A percentile compares a stretch with the other conserved stretches of the same genome.
phyloP scores from a whole-genome alignment of 164 flowering plant genomes.

The Malania oleifera region DNA sequence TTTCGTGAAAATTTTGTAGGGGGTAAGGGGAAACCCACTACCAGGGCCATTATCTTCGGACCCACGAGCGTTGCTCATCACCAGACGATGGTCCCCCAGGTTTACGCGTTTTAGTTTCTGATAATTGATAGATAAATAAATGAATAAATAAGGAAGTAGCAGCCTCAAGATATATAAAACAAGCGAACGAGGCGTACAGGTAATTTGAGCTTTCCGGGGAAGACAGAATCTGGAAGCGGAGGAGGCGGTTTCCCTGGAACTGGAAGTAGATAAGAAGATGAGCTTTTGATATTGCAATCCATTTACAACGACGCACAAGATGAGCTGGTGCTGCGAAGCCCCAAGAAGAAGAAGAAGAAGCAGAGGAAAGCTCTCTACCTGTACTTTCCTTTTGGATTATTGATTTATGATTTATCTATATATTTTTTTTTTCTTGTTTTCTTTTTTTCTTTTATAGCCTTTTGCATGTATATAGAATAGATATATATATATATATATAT shows the following conservation, averaged over 20 bases:
- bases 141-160: neutral
- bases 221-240: neutral
- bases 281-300: slow-evolving; percentile 24
- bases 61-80: neutral
- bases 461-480: no score
- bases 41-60: neutral
- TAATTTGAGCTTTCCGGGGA: slow-evolving; percentile 15
- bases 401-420: no score
- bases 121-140: neutral
- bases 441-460: no score
- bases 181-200: slow-evolving; percentile 11
- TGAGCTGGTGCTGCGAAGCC: neutral
- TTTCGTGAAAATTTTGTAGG: neutral
- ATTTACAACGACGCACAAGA: slow-evolving; percentile 4
- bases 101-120: slow-evolving; percentile 27
- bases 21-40: neutral
- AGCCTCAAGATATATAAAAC: neutral
- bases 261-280: slow-evolving; percentile 14
- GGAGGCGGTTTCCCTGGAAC: slow-evolving; percentile 16
- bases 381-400: no score
- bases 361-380: no score
- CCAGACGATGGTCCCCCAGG: neutral
- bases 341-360: neutral
- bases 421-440: no score
- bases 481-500: no score